Evolutionary conservation across 139 green algal species (phyloP).

Genomic region (Closterium sp.): DNA sequence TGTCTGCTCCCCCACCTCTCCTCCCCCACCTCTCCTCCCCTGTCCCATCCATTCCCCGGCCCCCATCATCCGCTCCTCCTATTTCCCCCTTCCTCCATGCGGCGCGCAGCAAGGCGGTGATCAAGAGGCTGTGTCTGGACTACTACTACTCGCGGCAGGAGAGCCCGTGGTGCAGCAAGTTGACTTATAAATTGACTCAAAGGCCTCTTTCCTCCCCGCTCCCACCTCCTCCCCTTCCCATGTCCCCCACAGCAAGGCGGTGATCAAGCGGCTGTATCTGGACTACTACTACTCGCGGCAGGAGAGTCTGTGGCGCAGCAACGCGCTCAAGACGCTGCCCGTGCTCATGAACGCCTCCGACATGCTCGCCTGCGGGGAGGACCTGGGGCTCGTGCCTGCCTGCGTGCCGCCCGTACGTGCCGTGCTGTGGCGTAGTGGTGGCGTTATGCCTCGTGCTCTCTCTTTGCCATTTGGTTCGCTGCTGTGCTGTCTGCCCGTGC

Average conservation of each 20-base stretch:
- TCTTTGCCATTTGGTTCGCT: not conserved
- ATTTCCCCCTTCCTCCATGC: not conserved
- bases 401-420: slow-evolving; percentile 80
- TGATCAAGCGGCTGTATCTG: slow-evolving; percentile 76
- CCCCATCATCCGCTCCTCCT: not conserved
- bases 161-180: slow-evolving; percentile 74
- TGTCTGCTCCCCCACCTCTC: too few relatives aligned
- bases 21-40: not conserved
- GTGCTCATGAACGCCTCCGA: slow-evolving; percentile 73
- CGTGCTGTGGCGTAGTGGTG: not conserved
- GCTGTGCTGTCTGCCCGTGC: not conserved
- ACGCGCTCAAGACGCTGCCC: slow-evolving; percentile 79
- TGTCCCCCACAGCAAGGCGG: slow-evolving; percentile 41
- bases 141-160: slow-evolving; percentile 83
- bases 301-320: slow-evolving; percentile 74
- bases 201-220: too few relatives aligned
- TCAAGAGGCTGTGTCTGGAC: slow-evolving; percentile 73
- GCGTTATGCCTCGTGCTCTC: not conserved
- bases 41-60: not conserved
- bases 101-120: not conserved
- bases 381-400: slow-evolving; percentile 86
- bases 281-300: slow-evolving; percentile 84
- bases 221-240: not conserved
- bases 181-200: too few relatives aligned
- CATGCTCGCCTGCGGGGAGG: slow-evolving; percentile 96